phyloP scores from a whole-genome alignment of 176 grass and related monocot genomes.

The Triticum turgidum region DNA sequence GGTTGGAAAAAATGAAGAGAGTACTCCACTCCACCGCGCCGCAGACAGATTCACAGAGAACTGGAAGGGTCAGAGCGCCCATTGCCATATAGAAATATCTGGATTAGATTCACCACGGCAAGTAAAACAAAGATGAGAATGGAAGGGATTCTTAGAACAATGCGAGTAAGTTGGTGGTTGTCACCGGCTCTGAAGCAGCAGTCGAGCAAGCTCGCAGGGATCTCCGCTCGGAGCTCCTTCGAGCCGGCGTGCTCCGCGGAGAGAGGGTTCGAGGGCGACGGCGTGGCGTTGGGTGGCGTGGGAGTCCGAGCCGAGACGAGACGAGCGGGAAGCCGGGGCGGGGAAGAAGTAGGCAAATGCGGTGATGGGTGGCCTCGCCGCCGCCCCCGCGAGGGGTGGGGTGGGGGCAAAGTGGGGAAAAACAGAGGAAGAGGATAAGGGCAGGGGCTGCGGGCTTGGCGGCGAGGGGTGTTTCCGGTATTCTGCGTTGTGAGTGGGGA shows the following conservation, averaged over 20 bases:
- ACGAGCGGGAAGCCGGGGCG: neutral
- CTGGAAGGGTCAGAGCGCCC: neutral
- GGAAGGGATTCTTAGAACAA: neutral
- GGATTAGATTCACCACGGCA: neutral
- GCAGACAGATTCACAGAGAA: neutral
- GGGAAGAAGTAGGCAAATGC: neutral
- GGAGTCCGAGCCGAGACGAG: too few relatives aligned
- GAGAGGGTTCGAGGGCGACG: neutral
- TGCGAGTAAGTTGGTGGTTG: neutral
- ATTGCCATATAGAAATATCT: neutral
- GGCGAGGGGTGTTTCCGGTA: neutral
- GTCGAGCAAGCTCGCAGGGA: neutral
- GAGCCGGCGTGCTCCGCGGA: neutral
- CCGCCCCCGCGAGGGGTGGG: neutral
- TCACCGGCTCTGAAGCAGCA: neutral
- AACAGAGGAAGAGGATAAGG: neutral
- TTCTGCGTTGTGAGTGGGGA: neutral
- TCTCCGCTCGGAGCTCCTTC: neutral
- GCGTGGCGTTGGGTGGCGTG: too few relatives aligned
- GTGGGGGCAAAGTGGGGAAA: too few relatives aligned
- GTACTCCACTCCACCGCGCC: neutral
- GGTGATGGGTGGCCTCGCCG: slow-evolving; percentile 6
- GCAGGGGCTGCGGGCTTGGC: neutral
- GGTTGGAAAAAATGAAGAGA: neutral
- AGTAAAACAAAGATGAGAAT: neutral